Percentiles rank a stretch among this genome's conserved stretches.
phyloP scores from a whole-genome alignment of 805 yeast genomes.

The Candida chilensis region DNA sequence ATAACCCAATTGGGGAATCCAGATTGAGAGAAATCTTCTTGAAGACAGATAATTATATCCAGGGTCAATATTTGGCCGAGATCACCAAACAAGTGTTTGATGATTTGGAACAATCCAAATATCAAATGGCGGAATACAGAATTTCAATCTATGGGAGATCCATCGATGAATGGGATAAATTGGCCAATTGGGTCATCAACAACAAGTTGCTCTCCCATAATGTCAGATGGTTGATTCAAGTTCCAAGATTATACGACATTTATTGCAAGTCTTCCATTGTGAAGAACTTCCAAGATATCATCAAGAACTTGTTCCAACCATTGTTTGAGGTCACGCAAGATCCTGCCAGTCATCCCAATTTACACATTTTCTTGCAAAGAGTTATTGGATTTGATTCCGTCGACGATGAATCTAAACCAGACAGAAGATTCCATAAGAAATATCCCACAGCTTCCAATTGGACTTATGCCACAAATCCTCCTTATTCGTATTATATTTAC shows the following conservation, averaged over 20 bases:
- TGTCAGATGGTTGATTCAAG: slow-evolving; percentile 94
- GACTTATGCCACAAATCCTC: slow-evolving; percentile 78
- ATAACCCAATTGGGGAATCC: slow-evolving; percentile 97
- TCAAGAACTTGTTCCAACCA: slow-evolving; percentile 77
- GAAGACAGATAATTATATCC: slow-evolving; percentile 88
- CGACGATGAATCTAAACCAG: slow-evolving; percentile 93
- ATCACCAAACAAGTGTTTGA: slow-evolving; percentile 88
- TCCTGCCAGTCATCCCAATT: slow-evolving; percentile 85
- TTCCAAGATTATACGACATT: slow-evolving; percentile 87
- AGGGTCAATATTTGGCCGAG: slow-evolving; percentile 88
- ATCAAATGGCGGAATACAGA: slow-evolving; percentile 96
- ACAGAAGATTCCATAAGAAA: slow-evolving; percentile 71
- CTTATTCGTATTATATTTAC: slow-evolving; percentile 93
- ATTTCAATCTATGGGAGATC: slow-evolving; percentile 92
- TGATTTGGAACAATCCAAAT: slow-evolving; percentile 90
- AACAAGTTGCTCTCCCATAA: slow-evolving; percentile 86
- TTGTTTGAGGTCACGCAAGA: slow-evolving; percentile 82
- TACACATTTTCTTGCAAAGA: slow-evolving; percentile 80
- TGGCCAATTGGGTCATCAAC: slow-evolving; percentile 93
- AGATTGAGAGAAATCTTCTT: slow-evolving; percentile 92
- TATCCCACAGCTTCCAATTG: slow-evolving; percentile 83
- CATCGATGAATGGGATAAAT: slow-evolving; percentile 86
- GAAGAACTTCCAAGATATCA: slow-evolving; percentile 61
- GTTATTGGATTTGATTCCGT: slow-evolving; percentile 98
- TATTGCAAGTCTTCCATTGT: slow-evolving; percentile 75